These are phyloP conservation scores for Citrullus colocynthis DNA, from an alignment of 306 rosid genomes.

Conservation along the genomic window DNA sequence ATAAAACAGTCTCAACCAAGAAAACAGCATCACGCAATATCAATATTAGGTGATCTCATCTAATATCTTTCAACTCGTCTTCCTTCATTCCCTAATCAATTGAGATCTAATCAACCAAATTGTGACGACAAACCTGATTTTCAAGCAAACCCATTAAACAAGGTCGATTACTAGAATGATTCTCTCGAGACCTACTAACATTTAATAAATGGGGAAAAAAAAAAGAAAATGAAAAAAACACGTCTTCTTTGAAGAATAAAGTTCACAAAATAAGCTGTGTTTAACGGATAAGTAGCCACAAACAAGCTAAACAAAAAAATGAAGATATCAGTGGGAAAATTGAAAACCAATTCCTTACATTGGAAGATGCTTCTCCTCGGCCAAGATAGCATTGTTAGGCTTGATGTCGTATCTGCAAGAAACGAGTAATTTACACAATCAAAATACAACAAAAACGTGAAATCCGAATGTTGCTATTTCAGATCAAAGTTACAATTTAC, in stretches of 20 bases:
- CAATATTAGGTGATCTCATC: neutral
- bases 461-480: neutral
- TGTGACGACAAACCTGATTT: neutral
- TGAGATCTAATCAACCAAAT: neutral
- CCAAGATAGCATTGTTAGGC: conserved; percentile 73
- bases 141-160: neutral
- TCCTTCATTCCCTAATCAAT: neutral
- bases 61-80: neutral
- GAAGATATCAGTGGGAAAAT: neutral
- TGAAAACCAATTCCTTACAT: conserved; percentile 37
- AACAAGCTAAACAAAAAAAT: neutral
- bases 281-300: neutral
- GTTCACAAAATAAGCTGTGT: neutral
- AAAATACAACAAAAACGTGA: neutral
- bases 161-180: neutral
- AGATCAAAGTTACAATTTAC: neutral
- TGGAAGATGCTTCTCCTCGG: conserved; percentile 86
- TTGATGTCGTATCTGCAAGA: conserved; percentile 53
- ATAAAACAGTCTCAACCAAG: neutral
- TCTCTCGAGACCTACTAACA: neutral
- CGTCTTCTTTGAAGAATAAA: neutral
- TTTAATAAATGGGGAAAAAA: neutral
- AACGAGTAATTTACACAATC: neutral
- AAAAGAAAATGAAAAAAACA: neutral
- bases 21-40: neutral